Base-by-base conservation (phyloP, 2,329 filamentous ascomycete genomes). In the Bipolaris oryzae region DNA sequence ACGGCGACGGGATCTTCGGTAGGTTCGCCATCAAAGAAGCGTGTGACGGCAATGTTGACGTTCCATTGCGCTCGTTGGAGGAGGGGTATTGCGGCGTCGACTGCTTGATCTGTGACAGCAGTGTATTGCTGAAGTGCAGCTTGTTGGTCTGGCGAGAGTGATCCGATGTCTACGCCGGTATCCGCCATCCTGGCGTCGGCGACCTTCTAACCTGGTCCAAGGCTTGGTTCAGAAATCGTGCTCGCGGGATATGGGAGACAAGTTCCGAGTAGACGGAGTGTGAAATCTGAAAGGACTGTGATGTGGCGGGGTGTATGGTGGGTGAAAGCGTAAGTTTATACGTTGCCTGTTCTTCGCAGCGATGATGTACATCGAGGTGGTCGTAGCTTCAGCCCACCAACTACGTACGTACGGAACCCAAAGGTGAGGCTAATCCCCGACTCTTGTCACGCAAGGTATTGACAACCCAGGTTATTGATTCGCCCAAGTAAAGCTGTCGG, bases 21-120 rank as follows among this genome's bases (percentile, higher is more conserved):
- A 3, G 89, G 89, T 78, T 98, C 95, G 66, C 95, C 95, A 71
- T 99, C 95, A 75, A 97, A 99, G 85, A 98, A 98, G 73, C 96
- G 96, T 63, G 95, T 87, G 62, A 99, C 94, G 55, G 95, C 94
- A 69, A 98, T 96, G 81, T 94, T 90, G 0, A 96, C 90, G 73
- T 98, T 99, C 95, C 95, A 99, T 81, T 98, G 89, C 54, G 92
- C 96, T 60, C 92, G 84, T 65, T 89, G 85, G 1, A 99, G 82
- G 4, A 99, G 76, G 1, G 91, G 87, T 46, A 96, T 82, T 1
- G 95, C 92, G 55, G 91, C 87, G 41, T 86, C 83, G 42, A 87
- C 76, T 20, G 92, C 88, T 76, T 97, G 92, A 67, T 93, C 87
- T 23, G 95, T 98, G 48, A 99, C 89, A 49, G 90, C 85, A 15